Evolutionary conservation across 1,139 yeast species (phyloP).

Genomic region (Taphrina pruni): DNA sequence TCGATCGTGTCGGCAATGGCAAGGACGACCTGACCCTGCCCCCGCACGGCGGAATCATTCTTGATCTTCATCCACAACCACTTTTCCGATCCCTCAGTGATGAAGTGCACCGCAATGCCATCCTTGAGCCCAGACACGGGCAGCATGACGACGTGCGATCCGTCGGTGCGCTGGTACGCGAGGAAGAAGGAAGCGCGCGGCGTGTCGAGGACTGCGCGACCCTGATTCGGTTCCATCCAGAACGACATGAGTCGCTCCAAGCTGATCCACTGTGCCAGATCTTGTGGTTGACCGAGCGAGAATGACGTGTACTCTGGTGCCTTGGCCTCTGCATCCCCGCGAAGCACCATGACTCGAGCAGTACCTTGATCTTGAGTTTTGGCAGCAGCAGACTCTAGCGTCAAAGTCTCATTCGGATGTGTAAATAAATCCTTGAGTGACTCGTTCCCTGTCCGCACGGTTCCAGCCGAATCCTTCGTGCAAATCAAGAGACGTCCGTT

Average conservation of each 20-base stretch:
- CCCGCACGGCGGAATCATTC: slow-evolving; percentile 10
- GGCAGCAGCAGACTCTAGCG: background rate
- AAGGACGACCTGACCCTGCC: slow-evolving; percentile 11
- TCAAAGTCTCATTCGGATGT: background rate
- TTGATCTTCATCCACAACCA: slow-evolving; percentile 10
- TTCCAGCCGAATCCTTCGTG: background rate
- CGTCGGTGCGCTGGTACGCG: slow-evolving; percentile 21
- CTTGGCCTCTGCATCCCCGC: background rate
- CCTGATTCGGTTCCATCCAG: slow-evolving; percentile 34
- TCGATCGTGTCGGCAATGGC: background rate
- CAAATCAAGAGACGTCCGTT: slow-evolving; percentile 6
- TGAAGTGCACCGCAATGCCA: slow-evolving; percentile 7
- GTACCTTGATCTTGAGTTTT: background rate
- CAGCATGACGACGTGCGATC: slow-evolving; percentile 18
- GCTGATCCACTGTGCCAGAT: slow-evolving; percentile 23
- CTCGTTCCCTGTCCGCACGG: background rate
- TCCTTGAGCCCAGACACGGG: slow-evolving; percentile 21
- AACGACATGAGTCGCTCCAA: slow-evolving; percentile 31
- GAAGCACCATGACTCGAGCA: background rate
- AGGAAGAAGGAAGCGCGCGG: slow-evolving; percentile 21
- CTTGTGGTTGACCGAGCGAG: slow-evolving; percentile 10
- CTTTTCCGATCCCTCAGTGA: background rate
- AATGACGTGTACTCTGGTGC: slow-evolving; percentile 13
- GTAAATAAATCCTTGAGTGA: background rate
- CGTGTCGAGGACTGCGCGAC: slow-evolving; percentile 12